Conservation (phyloP, 1,284 basidiomycete genomes). For the Malassezia globosa region DNA sequence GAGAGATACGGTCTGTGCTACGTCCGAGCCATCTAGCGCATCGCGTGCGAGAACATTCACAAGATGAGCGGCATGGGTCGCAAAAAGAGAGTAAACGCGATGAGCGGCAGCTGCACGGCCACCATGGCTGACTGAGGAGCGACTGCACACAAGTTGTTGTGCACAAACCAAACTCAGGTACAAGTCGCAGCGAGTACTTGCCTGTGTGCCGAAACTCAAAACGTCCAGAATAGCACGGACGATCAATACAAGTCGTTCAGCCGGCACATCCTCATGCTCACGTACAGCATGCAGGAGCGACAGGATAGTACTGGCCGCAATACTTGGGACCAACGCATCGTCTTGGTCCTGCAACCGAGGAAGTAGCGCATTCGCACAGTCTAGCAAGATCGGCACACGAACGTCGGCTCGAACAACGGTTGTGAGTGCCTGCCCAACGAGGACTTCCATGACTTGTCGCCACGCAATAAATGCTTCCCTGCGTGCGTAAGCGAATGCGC, state of each 20-base stretch:
- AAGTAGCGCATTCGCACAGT: conserved; percentile 35
- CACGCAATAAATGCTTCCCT: conserved; percentile 32
- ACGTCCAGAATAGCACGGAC: conserved; percentile 68
- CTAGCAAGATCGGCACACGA: conserved; percentile 32
- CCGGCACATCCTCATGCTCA: conserved; percentile 17
- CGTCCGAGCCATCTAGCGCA: conserved; percentile 82
- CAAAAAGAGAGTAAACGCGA: conserved; percentile 55
- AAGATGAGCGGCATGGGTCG: conserved; percentile 58
- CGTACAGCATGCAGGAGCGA: conserved; percentile 68
- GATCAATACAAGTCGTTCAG: conserved; percentile 57
- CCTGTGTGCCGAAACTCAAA: conserved; percentile 57
- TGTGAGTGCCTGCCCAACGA: conserved; percentile 23
- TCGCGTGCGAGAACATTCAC: conserved; percentile 71
- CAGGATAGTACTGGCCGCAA: conserved; percentile 69
- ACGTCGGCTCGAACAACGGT: conserved; percentile 25
- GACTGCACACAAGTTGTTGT: conserved; percentile 70
- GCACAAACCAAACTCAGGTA: conserved; percentile 54
- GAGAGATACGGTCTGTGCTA: conserved; percentile 90
- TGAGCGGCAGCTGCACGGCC: conserved; percentile 27
- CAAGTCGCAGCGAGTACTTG: conserved; percentile 88
- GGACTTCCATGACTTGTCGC: conserved; percentile 40
- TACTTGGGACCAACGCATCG: conserved; percentile 53
- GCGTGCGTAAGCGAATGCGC: conserved; percentile 29
- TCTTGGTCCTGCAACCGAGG: conserved; percentile 30
- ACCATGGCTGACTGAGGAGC: too few species aligned